A percentile compares a stretch with the other conserved stretches of the same genome.
phyloP scores from a whole-genome alignment of 805 yeast species.

The Phaffomyces antillensis region DNA sequence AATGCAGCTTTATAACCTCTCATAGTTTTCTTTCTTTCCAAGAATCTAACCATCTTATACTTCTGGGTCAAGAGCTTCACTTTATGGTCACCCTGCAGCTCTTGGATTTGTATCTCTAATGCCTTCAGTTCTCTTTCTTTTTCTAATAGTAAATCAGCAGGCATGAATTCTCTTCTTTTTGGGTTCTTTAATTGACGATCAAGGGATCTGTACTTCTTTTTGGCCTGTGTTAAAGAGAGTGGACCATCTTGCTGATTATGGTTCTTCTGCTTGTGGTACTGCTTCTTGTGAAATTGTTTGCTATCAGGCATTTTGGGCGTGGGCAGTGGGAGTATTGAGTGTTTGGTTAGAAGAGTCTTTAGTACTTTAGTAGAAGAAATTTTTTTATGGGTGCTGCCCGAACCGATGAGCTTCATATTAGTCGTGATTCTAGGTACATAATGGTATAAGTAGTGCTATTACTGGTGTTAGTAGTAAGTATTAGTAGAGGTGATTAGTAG shows the following conservation, averaged over 20 bases:
- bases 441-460: no score
- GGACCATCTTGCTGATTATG: not conserved
- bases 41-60: slow-evolving; percentile 90
- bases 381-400: not conserved
- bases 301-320: not conserved
- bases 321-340: not conserved
- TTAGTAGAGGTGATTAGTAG: no score
- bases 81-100: slow-evolving; percentile 36
- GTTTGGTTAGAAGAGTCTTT: not conserved
- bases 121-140: slow-evolving; percentile 74
- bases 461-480: not conserved
- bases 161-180: slow-evolving; percentile 43
- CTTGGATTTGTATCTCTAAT: slow-evolving; percentile 48
- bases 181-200: slow-evolving; percentile 52
- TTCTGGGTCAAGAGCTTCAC: slow-evolving; percentile 53
- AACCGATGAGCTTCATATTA: slow-evolving; percentile 3
- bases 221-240: slow-evolving; percentile 26
- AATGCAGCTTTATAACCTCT: slow-evolving; percentile 51
- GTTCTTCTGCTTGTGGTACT: not conserved
- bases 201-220: slow-evolving; percentile 78
- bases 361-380: not conserved
- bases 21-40: slow-evolving; percentile 80
- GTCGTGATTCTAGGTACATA: not conserved
- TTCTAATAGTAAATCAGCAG: slow-evolving; percentile 57
- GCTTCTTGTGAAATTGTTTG: not conserved